Percentiles rank a stretch among this genome's conserved stretches.
phyloP scores from a whole-genome alignment of 306 rosid genomes.

The Pyrus betulifolia region DNA sequence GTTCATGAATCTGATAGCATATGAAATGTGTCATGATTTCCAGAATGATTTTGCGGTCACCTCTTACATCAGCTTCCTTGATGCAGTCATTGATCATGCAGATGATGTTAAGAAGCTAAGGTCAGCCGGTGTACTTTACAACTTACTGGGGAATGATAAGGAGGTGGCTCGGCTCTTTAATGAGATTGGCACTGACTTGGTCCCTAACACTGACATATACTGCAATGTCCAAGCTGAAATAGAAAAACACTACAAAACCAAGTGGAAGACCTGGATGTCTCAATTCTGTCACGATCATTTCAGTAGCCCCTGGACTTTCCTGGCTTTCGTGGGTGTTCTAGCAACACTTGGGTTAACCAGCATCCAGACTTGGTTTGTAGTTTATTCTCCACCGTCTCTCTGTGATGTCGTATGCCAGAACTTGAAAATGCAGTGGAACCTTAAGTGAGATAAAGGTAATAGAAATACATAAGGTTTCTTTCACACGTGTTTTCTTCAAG shows the following conservation, averaged over 20 bases:
- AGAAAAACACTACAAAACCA: not conserved
- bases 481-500: not conserved
- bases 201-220: not conserved
- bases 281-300: slow-evolving; percentile 7
- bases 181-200: slow-evolving; percentile 12
- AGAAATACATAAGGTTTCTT: not conserved
- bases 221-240: rapidly evolving
- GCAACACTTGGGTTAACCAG: not conserved
- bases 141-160: slow-evolving; percentile 29
- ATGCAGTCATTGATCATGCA: slow-evolving; percentile 30
- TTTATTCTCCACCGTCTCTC: not conserved
- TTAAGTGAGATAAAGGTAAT: not conserved
- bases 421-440: not conserved
- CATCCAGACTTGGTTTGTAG: not conserved
- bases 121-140: slow-evolving; percentile 4
- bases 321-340: not conserved
- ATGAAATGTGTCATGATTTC: slow-evolving; percentile 36
- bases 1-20: slow-evolving; percentile 28
- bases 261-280: slow-evolving; percentile 19
- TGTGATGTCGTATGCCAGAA: not conserved
- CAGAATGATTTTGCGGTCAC: slow-evolving; percentile 13
- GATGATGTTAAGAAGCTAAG: slow-evolving; percentile 20
- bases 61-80: slow-evolving; percentile 22
- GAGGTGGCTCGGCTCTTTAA: slow-evolving; percentile 26
- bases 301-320: slow-evolving; percentile 20